Evolutionary conservation across 2,329 filamentous ascomycete species (phyloP).

Genomic region (Xylariaceae sp.): DNA sequence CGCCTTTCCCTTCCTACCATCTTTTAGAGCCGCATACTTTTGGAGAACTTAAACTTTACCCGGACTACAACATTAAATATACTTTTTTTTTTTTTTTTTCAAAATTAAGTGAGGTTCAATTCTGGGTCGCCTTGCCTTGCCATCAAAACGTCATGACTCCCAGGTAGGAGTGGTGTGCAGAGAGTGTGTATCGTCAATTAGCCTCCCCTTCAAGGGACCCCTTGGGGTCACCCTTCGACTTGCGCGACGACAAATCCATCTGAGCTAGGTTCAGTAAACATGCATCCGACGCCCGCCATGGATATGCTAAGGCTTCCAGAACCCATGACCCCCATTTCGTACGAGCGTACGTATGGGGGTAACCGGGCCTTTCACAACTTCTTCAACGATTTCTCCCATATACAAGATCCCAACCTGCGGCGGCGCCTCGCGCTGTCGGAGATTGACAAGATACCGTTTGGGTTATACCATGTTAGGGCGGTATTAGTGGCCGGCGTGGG

Average conservation of each 20-base stretch:
- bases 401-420: conserved; percentile 70
- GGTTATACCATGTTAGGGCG: conserved; percentile 71
- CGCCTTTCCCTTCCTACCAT: neutral
- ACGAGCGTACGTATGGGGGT: conserved; percentile 52
- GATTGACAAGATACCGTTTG: conserved; percentile 74
- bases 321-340: conserved; percentile 33
- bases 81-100: no score
- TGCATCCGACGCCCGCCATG: conserved; percentile 1
- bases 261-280: no score
- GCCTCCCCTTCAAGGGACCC: no score
- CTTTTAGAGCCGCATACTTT: neutral
- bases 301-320: conserved; percentile 42
- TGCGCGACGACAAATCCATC: no score
- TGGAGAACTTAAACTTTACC: no score
- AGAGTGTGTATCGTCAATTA: no score
- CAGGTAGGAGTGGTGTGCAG: no score
- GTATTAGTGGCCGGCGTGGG: conserved; percentile 74
- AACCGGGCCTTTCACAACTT: conserved; percentile 73
- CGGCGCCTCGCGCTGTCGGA: conserved; percentile 72
- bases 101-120: no score
- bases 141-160: no score
- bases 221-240: no score
- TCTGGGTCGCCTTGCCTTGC: no score
- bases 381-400: conserved; percentile 63
- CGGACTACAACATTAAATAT: no score